Evolutionary conservation across 2,329 filamentous ascomycete species (phyloP).

Genomic region (Sclerotiophoma versabilis): DNA sequence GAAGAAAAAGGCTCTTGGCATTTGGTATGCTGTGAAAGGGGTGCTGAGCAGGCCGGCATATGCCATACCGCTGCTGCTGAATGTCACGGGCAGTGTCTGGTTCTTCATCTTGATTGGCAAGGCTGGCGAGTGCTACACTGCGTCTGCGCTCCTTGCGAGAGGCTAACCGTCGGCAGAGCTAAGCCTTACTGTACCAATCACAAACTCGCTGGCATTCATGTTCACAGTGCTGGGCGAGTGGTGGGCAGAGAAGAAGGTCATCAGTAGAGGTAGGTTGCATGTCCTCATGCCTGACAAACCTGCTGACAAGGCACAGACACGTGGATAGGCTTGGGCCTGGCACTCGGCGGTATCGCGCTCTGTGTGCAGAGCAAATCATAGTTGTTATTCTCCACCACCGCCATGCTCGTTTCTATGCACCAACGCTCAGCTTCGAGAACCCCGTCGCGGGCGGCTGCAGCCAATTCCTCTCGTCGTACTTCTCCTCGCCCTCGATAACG

Average conservation of each 20-base stretch:
- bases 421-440: constrained; percentile 71
- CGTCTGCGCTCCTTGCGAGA: no score
- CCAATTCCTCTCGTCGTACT: constrained; percentile 91
- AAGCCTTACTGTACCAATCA: constrained; percentile 91
- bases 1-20: constrained; percentile 66
- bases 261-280: constrained; percentile 72
- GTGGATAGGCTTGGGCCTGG: constrained; percentile 80
- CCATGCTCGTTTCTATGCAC: constrained; percentile 1
- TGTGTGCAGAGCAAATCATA: constrained; percentile 71
- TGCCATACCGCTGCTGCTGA: constrained; percentile 82
- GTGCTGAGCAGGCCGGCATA: constrained; percentile 83
- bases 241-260: constrained; percentile 92
- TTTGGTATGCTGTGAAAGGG: constrained; percentile 78
- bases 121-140: constrained; percentile 69
- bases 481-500: constrained; percentile 82
- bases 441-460: constrained; percentile 82
- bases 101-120: constrained; percentile 94
- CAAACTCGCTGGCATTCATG: constrained; percentile 92
- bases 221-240: constrained; percentile 95
- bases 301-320: constrained; percentile 65
- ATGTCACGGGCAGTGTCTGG: constrained; percentile 93
- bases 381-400: neutral
- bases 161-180: constrained; percentile 67
- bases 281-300: neutral
- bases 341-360: constrained; percentile 79